Percentiles rank a stretch among this genome's conserved stretches.
phyloP scores from a whole-genome alignment of 208 protist genomes.

The Strigomonas culicis region DNA sequence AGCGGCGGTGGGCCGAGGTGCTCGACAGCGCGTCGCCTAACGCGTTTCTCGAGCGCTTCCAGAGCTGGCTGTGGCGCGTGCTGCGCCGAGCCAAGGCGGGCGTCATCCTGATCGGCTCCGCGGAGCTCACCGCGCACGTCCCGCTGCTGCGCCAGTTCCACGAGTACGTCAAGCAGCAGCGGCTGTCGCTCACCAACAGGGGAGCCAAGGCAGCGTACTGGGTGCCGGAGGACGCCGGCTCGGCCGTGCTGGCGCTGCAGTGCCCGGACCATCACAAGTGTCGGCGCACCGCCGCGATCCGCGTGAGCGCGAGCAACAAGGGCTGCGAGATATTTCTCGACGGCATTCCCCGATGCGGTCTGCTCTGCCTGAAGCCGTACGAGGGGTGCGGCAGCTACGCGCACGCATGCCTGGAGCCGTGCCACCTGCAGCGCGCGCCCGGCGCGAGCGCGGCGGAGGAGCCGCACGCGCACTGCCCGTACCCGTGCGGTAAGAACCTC shows the following conservation, averaged over 20 bases:
- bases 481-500: conserved; percentile 57
- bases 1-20: no score
- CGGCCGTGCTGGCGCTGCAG: conserved; percentile 46
- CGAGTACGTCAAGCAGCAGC: conserved; percentile 49
- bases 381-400: conserved; percentile 45
- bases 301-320: conserved; percentile 15
- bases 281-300: conserved; percentile 50
- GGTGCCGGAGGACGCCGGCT: conserved; percentile 52
- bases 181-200: conserved; percentile 16
- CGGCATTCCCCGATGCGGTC: conserved; percentile 47
- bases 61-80: conserved; percentile 74
- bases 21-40: background rate
- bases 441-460: background rate
- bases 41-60: conserved; percentile 19
- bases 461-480: conserved; percentile 60
- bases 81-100: conserved; percentile 48
- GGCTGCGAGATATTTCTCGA: conserved; percentile 27
- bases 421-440: conserved; percentile 36
- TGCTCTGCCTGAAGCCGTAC: conserved; percentile 67
- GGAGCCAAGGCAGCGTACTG: conserved; percentile 44
- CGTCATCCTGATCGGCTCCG: conserved; percentile 60
- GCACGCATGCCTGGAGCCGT: conserved; percentile 69
- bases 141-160: conserved; percentile 55
- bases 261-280: conserved; percentile 78
- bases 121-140: conserved; percentile 55